Evolutionary conservation across 352 stramenopile species (phyloP).

Genomic region (Thalassiosira livingstoniorum): DNA sequence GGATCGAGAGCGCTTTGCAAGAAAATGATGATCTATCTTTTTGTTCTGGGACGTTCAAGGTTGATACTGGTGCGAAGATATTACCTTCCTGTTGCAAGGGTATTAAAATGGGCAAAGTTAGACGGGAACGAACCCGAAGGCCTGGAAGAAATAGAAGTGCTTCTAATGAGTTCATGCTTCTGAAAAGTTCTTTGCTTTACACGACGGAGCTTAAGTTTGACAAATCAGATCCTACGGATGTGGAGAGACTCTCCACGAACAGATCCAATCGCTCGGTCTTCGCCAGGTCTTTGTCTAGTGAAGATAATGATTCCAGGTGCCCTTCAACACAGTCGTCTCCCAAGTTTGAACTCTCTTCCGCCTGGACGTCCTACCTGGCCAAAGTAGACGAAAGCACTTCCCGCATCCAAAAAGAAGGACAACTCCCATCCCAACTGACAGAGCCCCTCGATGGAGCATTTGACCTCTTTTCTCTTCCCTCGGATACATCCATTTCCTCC

Average conservation of each 20-base stretch:
- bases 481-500: conserved; percentile 37
- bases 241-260: neutral
- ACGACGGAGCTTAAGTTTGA: conserved; percentile 53
- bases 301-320: no score
- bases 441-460: conserved; percentile 48
- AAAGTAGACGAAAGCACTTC: conserved; percentile 1
- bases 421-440: neutral
- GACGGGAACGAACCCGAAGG: neutral
- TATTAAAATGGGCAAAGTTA: neutral
- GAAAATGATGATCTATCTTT: neutral
- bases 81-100: neutral
- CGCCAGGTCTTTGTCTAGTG: no score
- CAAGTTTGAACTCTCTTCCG: conserved; percentile 45
- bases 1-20: conserved; percentile 1
- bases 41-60: neutral
- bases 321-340: no score
- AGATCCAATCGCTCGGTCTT: no score
- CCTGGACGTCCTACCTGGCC: conserved; percentile 37
- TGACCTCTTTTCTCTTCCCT: conserved; percentile 54
- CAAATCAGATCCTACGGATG: conserved; percentile 21
- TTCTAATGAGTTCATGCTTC: conserved; percentile 25
- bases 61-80: neutral
- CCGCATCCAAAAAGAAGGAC: neutral
- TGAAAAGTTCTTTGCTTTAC: conserved; percentile 39
- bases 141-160: neutral